phyloP scores from a whole-genome alignment of 1,284 basidiomycete species.

The Heterobasidion annosum region DNA sequence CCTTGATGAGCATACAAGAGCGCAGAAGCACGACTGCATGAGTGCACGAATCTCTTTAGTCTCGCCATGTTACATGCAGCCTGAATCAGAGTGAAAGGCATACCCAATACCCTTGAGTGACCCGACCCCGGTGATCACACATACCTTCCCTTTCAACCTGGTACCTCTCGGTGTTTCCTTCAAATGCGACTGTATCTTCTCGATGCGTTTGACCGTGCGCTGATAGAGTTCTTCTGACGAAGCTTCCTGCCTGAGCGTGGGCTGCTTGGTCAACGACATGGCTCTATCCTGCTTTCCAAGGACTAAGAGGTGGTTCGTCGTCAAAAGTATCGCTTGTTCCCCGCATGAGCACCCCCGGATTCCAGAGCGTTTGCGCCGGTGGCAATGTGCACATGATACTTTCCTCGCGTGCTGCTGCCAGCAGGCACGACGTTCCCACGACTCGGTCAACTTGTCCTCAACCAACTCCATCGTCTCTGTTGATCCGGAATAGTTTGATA shows the following conservation, averaged over 20 bases:
- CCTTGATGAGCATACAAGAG: constrained; percentile 79
- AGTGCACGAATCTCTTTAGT: constrained; percentile 3
- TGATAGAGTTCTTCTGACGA: constrained; percentile 22
- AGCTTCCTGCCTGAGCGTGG: not conserved
- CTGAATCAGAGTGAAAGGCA: constrained; percentile 13
- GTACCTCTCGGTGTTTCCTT: constrained; percentile 41
- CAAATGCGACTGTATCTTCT: constrained; percentile 67
- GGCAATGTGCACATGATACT: not conserved
- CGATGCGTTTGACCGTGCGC: constrained; percentile 53
- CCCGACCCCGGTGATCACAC: constrained; percentile 82
- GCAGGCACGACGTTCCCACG: too few relatives aligned
- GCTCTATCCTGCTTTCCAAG: not conserved
- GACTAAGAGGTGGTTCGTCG: not conserved
- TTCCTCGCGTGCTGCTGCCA: not conserved
- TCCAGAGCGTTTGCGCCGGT: not conserved
- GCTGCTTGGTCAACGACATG: constrained; percentile 7
- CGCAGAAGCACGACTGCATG: constrained; percentile 63
- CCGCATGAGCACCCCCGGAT: too few relatives aligned
- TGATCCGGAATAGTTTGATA: too few relatives aligned
- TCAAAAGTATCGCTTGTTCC: not conserved
- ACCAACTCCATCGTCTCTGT: too few relatives aligned
- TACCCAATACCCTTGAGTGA: constrained; percentile 83
- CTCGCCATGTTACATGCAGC: constrained; percentile 1
- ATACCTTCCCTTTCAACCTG: constrained; percentile 76
- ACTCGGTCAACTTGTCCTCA: too few relatives aligned